Evolutionary conservation across 2,329 filamentous ascomycete genomes (phyloP), one percentile per base, ranked within the genome.

Genomic region (Pseudogymnoascus sp.): DNA sequence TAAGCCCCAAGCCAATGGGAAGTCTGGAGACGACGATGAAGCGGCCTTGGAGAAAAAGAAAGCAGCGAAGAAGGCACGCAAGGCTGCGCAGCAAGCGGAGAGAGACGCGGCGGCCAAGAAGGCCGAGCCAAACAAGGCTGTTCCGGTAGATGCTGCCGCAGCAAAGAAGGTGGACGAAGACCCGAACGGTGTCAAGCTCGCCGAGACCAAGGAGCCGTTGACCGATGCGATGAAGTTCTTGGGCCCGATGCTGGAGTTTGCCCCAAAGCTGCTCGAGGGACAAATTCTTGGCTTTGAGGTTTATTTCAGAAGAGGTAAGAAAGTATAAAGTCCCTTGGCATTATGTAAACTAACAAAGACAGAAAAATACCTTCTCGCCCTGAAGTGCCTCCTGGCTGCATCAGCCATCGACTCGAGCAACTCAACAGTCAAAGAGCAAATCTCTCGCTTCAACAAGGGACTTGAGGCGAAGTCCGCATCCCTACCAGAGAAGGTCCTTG

Each of bases 221-320:
- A 87, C 86, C 58, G 92, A 95, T 70, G 91, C 91, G 2, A 89
- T 91, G 80, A 96, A 93, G 75, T 96, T 95, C 73, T 75, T 99
- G 63, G 80, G 76, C 14, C 92, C 90, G 2, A 79, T 99, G 69
- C 81, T 99, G 64, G 88, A 96, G 74, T 88, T 88, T 71, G 93
- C 87, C 71, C 88, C 92, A 1, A 85, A 89, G 78, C 90, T 87
- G 72, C 84, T 96, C 58, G 86, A 95, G 65, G 90, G 85, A 21
- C 95, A 99, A 76, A 82, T 88, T 67, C 85, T 88, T 61, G 95
- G 92, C 4, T 97, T 97, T 70, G 93, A 97, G 77, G 88, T 99
- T 16, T 93, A 91, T 73, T 81, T 96, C 64, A 83, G 92, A 71
- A 83, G 88, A 79, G 87, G 92, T 96, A 84, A 81, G 87, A 63